These are phyloP conservation scores for Xylariaceae sp. DNA, from an alignment of 2,329 filamentous ascomycete genomes.

Conservation along the genomic window DNA sequence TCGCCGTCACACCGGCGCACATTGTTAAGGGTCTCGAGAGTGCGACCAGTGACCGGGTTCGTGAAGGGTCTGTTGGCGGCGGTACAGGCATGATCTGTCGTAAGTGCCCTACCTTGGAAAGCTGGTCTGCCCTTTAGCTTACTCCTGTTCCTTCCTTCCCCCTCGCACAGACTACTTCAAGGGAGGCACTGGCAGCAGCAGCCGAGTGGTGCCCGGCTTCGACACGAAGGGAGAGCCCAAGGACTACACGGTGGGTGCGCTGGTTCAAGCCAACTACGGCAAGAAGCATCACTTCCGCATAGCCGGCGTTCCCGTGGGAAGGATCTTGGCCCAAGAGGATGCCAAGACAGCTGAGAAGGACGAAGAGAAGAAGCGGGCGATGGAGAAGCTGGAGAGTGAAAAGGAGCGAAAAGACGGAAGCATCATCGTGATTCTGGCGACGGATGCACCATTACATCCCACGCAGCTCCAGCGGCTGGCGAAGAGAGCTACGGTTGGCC, in stretches of 20 bases:
- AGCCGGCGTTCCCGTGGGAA: slow-evolving; percentile 56
- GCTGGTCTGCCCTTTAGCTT: neutral
- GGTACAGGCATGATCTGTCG: slow-evolving; percentile 47
- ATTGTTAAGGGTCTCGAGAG: slow-evolving; percentile 48
- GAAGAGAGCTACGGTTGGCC: slow-evolving; percentile 55
- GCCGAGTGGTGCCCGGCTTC: slow-evolving; percentile 47
- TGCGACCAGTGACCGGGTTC: slow-evolving; percentile 45
- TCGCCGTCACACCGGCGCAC: slow-evolving; percentile 49
- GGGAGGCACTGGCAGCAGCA: slow-evolving; percentile 60
- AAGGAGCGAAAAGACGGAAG: slow-evolving; percentile 55
- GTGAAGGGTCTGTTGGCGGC: slow-evolving; percentile 59
- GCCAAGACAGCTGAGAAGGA: slow-evolving; percentile 23
- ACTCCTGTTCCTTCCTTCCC: too few species aligned
- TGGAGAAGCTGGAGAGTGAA: slow-evolving; percentile 25
- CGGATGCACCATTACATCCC: slow-evolving; percentile 55
- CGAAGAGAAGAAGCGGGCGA: slow-evolving; percentile 26
- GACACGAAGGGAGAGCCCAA: slow-evolving; percentile 32
- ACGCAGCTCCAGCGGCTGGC: slow-evolving; percentile 53
- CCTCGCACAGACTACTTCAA: slow-evolving; percentile 50
- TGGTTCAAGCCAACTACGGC: slow-evolving; percentile 64
- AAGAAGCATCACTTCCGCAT: slow-evolving; percentile 50
- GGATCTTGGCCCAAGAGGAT: slow-evolving; percentile 44
- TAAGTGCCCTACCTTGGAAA: slow-evolving; percentile 13
- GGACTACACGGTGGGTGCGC: slow-evolving; percentile 53
- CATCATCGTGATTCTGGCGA: slow-evolving; percentile 56